Conservation (phyloP, 108 stramenopile species). For the Skeletonema tropicum region DNA sequence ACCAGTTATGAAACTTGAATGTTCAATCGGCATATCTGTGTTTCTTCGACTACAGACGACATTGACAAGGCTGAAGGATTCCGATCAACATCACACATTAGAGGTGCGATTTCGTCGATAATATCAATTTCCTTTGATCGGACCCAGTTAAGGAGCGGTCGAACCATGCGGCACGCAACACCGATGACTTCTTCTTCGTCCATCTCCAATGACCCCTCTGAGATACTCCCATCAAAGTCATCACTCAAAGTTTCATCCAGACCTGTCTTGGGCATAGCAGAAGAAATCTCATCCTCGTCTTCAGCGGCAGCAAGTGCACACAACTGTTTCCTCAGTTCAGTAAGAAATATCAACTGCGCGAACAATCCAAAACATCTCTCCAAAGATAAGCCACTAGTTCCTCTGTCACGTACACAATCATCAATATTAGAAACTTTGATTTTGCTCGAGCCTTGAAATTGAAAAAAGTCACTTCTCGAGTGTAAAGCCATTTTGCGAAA, state of each 20-base stretch:
- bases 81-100: slow-evolving; percentile 22
- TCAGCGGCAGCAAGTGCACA: slow-evolving; percentile 68
- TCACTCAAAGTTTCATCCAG: slow-evolving; percentile 34
- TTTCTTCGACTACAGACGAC: slow-evolving; percentile 44
- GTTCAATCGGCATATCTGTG: slow-evolving; percentile 53
- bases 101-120: slow-evolving; percentile 60
- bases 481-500: slow-evolving; percentile 73
- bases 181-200: slow-evolving; percentile 70
- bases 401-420: slow-evolving; percentile 6
- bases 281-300: slow-evolving; percentile 41
- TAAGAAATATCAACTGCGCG: slow-evolving; percentile 65
- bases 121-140: slow-evolving; percentile 65
- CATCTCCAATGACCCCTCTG: slow-evolving; percentile 49
- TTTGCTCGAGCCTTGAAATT: slow-evolving; percentile 22
- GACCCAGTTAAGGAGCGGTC: slow-evolving; percentile 79
- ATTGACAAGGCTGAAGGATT: slow-evolving; percentile 8
- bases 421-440: slow-evolving; percentile 20
- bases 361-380: slow-evolving; percentile 64
- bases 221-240: slow-evolving; percentile 64
- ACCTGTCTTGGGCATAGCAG: slow-evolving; percentile 2
- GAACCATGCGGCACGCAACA: slow-evolving; percentile 60
- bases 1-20: slow-evolving; percentile 35
- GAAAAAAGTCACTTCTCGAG: slow-evolving; percentile 49
- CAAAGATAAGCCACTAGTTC: neutral
- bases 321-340: slow-evolving; percentile 70